phyloP scores from a whole-genome alignment of 2,329 filamentous ascomycete genomes.

The Nothophoma quercina region DNA sequence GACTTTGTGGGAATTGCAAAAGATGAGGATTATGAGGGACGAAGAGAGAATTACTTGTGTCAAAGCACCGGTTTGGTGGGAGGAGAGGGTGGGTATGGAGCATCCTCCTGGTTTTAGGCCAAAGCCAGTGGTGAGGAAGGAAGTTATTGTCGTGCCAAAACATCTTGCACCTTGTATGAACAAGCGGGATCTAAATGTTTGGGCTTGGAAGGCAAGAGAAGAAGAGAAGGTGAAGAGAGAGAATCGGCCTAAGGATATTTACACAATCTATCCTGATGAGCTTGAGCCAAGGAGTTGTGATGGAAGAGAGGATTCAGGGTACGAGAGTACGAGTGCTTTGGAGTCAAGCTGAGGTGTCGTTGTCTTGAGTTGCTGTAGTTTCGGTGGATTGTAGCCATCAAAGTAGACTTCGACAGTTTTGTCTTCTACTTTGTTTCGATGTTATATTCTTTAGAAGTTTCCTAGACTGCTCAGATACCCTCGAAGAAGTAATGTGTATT shows the following conservation, averaged over 20 bases:
- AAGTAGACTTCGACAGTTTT: not conserved
- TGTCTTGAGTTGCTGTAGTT: too few species aligned
- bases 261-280: not conserved
- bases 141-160: not conserved
- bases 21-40: not conserved
- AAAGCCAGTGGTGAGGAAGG: not conserved
- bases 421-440: not conserved
- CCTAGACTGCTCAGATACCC: too few species aligned
- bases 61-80: not conserved
- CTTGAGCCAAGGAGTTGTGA: too few species aligned
- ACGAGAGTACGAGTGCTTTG: not conserved
- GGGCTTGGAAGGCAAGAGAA: not conserved
- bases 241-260: too few species aligned
- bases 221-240: not conserved
- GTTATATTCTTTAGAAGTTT: not conserved
- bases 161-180: not conserved
- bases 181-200: not conserved
- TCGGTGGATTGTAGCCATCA: not conserved
- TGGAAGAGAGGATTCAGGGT: not conserved
- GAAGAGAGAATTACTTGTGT: not conserved
- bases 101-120: not conserved
- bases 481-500: too few species aligned
- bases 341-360: too few species aligned
- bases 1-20: not conserved
- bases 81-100: not conserved